These are phyloP conservation scores for Dendrobium nobile DNA, from an alignment of 106 monocot genomes.

Conservation along the genomic window DNA sequence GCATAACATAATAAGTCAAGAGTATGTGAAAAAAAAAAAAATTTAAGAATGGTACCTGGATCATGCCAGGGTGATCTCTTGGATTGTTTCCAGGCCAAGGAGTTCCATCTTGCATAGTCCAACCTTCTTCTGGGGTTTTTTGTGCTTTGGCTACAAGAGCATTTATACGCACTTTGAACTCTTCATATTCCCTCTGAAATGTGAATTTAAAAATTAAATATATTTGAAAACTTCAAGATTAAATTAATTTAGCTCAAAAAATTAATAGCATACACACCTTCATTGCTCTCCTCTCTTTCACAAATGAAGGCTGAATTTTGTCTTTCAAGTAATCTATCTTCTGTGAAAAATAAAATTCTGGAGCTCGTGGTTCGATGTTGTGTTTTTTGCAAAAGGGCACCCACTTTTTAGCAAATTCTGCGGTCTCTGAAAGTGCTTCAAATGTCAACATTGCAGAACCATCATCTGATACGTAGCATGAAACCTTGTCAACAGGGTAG, in stretches of 20 bases:
- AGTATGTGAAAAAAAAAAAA: not conserved
- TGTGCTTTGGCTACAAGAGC: slow-evolving; percentile 93
- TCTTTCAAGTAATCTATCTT: slow-evolving; percentile 94
- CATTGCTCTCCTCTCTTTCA: slow-evolving; percentile 87
- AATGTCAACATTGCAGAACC: slow-evolving; percentile 92
- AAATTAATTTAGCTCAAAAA: not conserved
- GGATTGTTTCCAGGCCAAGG: slow-evolving; percentile 93
- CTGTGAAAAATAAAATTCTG: slow-evolving; percentile 89
- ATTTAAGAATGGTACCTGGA: slow-evolving; percentile 41
- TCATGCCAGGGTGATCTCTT: slow-evolving; percentile 95
- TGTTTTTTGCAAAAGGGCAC: slow-evolving; percentile 93
- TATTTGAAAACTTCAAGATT: not conserved
- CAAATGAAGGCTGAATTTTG: slow-evolving; percentile 89
- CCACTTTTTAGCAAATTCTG: slow-evolving; percentile 89
- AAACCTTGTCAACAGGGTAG: slow-evolving; percentile 88
- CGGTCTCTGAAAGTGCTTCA: slow-evolving; percentile 75
- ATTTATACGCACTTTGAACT: slow-evolving; percentile 85
- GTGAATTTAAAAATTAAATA: not conserved
- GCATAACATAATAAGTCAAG: not conserved
- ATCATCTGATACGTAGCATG: slow-evolving; percentile 95
- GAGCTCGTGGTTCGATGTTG: slow-evolving; percentile 81
- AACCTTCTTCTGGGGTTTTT: slow-evolving; percentile 86
- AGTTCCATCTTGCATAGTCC: slow-evolving; percentile 94
- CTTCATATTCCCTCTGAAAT: slow-evolving; percentile 86
- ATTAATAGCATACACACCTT: slow-evolving; percentile 40